Percentiles rank a stretch among this genome's conserved stretches.
Evolutionary conservation across 768 basidiomycete species (phyloP).

Genomic region (Trametes sanguinea): DNA sequence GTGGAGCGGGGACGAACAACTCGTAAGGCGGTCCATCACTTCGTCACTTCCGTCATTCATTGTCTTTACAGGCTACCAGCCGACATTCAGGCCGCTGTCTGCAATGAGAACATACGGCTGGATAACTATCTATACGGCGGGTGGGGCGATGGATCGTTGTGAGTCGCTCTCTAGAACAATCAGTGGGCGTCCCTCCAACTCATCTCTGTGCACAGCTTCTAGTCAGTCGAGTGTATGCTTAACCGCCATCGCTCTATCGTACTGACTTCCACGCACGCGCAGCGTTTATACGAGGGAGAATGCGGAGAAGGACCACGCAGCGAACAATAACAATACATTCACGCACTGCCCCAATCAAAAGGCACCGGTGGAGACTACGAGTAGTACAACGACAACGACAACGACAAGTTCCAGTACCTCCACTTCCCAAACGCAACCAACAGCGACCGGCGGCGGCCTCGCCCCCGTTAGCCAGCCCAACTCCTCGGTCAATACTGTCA

Average conservation of each 20-base stretch:
- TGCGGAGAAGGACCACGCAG: constrained; percentile 22
- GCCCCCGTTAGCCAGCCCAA: no score
- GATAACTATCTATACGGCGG: constrained; percentile 20
- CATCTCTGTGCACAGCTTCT: constrained; percentile 9
- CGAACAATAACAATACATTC: constrained; percentile 32
- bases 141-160: constrained; percentile 17
- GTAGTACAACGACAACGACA: not conserved
- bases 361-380: not conserved
- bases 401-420: no score
- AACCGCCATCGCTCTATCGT: not conserved
- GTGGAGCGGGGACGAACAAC: constrained; percentile 19
- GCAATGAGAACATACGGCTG: constrained; percentile 20
- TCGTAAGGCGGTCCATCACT: not conserved
- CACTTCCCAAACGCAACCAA: no score
- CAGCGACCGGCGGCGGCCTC: no score
- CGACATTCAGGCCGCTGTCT: constrained; percentile 17
- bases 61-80: constrained; percentile 7
- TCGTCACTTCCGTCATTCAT: not conserved
- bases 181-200: not conserved
- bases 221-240: constrained; percentile 8
- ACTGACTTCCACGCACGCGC: not conserved
- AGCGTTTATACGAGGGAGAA: constrained; percentile 29
- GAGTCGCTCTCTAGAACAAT: not conserved
- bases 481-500: no score
- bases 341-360: constrained; percentile 29